Base-by-base conservation (phyloP, 108 stramenopile species). In the Stephanodiscus minutulus region DNA sequence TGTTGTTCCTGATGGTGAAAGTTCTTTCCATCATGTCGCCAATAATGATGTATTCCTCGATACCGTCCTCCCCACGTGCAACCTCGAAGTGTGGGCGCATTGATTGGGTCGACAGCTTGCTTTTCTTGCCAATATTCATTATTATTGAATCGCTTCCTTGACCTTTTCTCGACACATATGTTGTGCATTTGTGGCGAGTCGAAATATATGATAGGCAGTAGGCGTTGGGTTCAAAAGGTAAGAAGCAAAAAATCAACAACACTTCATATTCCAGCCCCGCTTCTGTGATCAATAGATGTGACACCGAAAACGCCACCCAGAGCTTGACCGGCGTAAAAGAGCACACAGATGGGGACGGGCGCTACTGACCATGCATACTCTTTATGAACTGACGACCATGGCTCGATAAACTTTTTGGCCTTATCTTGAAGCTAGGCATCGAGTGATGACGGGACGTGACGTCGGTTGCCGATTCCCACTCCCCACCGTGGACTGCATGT, bases 21-120 rank as follows among this genome's bases (percentile, higher is more conserved):
- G 81, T 82, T 13, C 81, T 71, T 50, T 60, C 81, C 81, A 82
- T 77, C 76, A 82, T 77, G 47, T 82, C 81, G 15, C 57, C 76
- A 2, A 72, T 70, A 13, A 77, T 67, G 5, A 49, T 54, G 28
- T 82, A 82, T 15, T 55, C 80, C 10, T 49, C 35, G 4, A 66
- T 74, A 0, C 73, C 71, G 1, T 58, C 58, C 21, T 43, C 44
- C 4, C 70, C 81, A 33, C 71, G 44, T 12, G 72, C 70, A 0
- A 82, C 81, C 41, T 73, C 76, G 50, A 72, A 82, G 27, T 82
- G 81, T 21, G 81, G 81, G 44, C 76, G 70, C 65, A 82, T 54
- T 17, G 68, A 70, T 48, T 56, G 29, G 21, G 81, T 82, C 22
- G 64, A 54, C 12, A 82, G 49, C 20, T 82, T 82, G 58, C 76